A percentile compares a stretch with the other conserved stretches of the same genome.
Evolutionary conservation across 1,139 yeast species (phyloP).

Genomic region (Taphrina pruni): DNA sequence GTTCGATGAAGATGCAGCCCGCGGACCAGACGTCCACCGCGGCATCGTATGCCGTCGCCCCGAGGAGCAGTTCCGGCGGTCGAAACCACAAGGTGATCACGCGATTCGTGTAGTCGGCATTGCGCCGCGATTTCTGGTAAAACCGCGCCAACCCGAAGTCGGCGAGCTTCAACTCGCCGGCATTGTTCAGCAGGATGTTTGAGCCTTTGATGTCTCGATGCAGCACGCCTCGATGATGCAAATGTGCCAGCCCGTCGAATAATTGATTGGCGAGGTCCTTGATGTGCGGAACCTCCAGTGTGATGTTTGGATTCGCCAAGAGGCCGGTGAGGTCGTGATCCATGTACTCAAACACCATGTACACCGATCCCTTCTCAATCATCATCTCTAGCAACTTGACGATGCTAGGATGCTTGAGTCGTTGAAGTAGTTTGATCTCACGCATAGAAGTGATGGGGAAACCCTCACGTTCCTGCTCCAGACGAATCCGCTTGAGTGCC

Average conservation of each 20-base stretch:
- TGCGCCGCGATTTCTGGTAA: constrained; percentile 53
- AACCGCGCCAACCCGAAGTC: constrained; percentile 91
- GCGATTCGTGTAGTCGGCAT: constrained; percentile 81
- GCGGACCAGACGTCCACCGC: constrained; percentile 98
- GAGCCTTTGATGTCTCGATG: constrained; percentile 94
- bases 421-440: constrained; percentile 84
- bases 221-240: constrained; percentile 77
- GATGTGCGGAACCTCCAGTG: constrained; percentile 68
- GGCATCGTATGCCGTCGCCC: constrained; percentile 86
- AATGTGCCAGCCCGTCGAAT: constrained; percentile 77
- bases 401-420: constrained; percentile 76
- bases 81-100: constrained; percentile 97
- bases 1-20: constrained; percentile 85
- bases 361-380: constrained; percentile 75
- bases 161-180: constrained; percentile 81
- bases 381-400: constrained; percentile 86
- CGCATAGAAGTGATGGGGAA: constrained; percentile 95
- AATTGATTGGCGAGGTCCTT: constrained; percentile 79
- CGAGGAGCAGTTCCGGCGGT: constrained; percentile 90
- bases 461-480: constrained; percentile 90
- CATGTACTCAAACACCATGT: constrained; percentile 91
- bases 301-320: constrained; percentile 74
- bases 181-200: constrained; percentile 73
- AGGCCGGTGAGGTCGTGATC: constrained; percentile 93
- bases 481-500: constrained; percentile 80